These are phyloP conservation scores for Angomonas desouzai DNA, from an alignment of 208 protist species.

Conservation along the genomic window DNA sequence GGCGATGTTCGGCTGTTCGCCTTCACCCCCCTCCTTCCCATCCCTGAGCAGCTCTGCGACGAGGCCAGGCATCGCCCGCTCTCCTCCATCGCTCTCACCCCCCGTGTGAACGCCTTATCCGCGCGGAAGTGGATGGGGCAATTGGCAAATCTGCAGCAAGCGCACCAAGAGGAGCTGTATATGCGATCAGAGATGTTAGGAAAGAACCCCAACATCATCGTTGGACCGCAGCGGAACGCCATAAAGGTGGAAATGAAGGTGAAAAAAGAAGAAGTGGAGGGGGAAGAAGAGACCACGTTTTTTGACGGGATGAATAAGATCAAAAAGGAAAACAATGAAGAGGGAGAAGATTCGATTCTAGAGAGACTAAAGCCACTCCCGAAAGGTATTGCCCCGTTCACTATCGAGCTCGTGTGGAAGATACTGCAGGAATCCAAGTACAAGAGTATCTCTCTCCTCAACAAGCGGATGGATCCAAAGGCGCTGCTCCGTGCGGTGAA, in stretches of 20 bases:
- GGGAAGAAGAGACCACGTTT: not conserved
- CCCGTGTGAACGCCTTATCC: not conserved
- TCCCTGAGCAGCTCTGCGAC: not conserved
- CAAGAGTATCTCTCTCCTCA: constrained; percentile 46
- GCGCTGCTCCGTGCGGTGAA: constrained; percentile 59
- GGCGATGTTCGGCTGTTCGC: not conserved
- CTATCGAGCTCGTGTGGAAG: constrained; percentile 48
- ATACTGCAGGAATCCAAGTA: constrained; percentile 46
- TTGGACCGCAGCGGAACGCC: not conserved
- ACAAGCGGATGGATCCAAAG: constrained; percentile 29
- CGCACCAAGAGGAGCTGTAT: not conserved
- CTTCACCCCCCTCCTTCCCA: constrained; percentile 2
- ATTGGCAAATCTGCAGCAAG: not conserved
- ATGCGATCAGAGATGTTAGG: not conserved
- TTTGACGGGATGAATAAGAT: not conserved
- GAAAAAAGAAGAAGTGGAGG: not conserved
- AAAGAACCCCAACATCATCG: not conserved
- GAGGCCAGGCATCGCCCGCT: constrained; percentile 5
- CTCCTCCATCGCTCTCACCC: not conserved
- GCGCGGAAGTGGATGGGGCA: not conserved
- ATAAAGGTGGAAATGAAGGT: not conserved
- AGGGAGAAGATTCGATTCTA: not conserved
- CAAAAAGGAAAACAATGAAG: not conserved
- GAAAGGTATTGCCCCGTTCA: constrained; percentile 50
- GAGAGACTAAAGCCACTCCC: constrained; percentile 18